Evolutionary conservation across 345 rosid genomes (phyloP), one percentile per base, ranked within the genome.

Genomic region (Cardamine resedifolia): DNA sequence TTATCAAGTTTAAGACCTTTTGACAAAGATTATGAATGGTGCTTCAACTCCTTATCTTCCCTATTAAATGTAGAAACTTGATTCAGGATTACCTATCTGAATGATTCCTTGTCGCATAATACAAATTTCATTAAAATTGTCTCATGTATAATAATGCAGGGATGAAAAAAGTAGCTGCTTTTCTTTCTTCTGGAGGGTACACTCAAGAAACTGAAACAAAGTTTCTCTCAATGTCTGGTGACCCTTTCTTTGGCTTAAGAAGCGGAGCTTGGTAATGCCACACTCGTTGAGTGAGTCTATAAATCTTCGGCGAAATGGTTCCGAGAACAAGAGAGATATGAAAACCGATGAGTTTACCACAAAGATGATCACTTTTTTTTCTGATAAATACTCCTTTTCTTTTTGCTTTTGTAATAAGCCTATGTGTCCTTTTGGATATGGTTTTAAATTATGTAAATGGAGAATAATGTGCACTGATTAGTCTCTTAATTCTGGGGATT

Each of bases 141-240:
- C 10, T 68, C 53, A 18, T 68, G 27, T 63, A 26, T 16, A 55
- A 26, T 16, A 55, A 71, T 33, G 83, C 88, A 90, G 93, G 81
- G 49, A 71, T 44, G 71, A 7, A 68, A 68, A 64, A 5, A 64
- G 57, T 3, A 79, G 87, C 63, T 90, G 96, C 84, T 85, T 85
- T 43, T 30, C 80, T 58, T 84, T 83, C 73, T 73, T 86, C 50
- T 27, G 80, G 70, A 27, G 33, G 6, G 26, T 56, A 38, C 72
- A 10, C 65, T 64, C 66, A 70, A 57, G 61, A 56, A 41, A 64
- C 30, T 76, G 21, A 76, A 18, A 58, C 60, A 20, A 9, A 63
- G 51, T 28, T 50, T 23, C 4, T 10, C 36, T 36, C 38, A 7
- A 9, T 26, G 10, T 58, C 19, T 59, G 24, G 48, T 44, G 66